phyloP scores from a whole-genome alignment of 345 rosid species.

The Eucalyptus cloeziana region DNA sequence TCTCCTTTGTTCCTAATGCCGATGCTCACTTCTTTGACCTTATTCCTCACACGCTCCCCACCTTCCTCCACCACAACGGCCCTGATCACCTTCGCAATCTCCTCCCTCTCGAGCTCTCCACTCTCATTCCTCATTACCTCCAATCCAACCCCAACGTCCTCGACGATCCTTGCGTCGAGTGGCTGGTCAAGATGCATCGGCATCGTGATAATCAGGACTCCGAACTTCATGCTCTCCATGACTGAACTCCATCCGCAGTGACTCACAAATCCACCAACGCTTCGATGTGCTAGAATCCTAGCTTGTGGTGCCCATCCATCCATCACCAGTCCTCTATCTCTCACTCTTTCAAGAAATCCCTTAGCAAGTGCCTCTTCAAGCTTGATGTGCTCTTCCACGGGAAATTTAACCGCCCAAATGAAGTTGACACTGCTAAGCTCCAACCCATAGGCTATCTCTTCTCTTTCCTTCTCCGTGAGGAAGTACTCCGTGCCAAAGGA shows the following conservation, averaged over 20 bases:
- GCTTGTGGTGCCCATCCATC: slow-evolving; percentile 26
- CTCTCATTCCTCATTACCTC: slow-evolving; percentile 1
- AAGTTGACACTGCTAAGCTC: slow-evolving; percentile 17
- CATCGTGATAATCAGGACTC: slow-evolving; percentile 10
- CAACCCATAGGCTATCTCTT: slow-evolving; percentile 21
- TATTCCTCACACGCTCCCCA: background rate
- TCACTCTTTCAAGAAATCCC: slow-evolving; percentile 11
- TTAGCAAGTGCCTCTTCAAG: slow-evolving; percentile 6
- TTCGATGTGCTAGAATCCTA: slow-evolving; percentile 1
- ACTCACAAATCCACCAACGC: slow-evolving; percentile 12
- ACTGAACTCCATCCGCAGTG: slow-evolving; percentile 25
- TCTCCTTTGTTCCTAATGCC: background rate
- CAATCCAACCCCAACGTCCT: background rate
- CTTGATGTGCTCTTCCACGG: background rate
- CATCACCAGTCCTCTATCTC: slow-evolving; percentile 5
- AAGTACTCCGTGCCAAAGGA: slow-evolving; percentile 27
- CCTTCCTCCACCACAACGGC: background rate
- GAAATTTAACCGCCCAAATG: slow-evolving; percentile 23
- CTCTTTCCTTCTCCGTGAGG: slow-evolving; percentile 5
- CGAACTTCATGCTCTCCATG: slow-evolving; percentile 10
- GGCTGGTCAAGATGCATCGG: slow-evolving; percentile 20
- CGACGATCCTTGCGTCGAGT: background rate
- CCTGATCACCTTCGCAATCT: background rate
- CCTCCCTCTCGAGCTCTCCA: background rate
- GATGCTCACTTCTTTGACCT: background rate